A percentile compares a stretch with the other conserved stretches of the same genome.
Evolutionary conservation across 352 stramenopile genomes (phyloP).

Genomic region (Pythium phragmitis): DNA sequence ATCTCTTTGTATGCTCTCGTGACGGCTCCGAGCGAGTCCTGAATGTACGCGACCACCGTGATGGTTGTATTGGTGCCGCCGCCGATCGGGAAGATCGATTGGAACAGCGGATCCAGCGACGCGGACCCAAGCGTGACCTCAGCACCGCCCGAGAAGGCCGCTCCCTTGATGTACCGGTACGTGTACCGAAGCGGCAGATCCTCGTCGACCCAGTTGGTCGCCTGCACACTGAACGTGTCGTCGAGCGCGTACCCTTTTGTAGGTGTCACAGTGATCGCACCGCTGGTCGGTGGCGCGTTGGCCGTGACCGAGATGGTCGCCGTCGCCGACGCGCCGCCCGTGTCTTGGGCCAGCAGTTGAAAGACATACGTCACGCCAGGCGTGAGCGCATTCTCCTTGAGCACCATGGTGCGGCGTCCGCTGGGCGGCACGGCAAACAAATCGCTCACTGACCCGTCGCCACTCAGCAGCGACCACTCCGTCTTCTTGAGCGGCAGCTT

Average conservation of each 20-base stretch:
- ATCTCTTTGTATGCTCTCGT: constrained; percentile 54
- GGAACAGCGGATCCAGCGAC: constrained; percentile 50
- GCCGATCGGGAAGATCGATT: constrained; percentile 50
- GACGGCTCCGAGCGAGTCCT: constrained; percentile 49
- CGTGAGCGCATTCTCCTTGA: constrained; percentile 44
- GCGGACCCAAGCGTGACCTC: constrained; percentile 57
- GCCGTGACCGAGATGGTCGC: constrained; percentile 45
- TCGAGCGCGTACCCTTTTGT: constrained; percentile 47
- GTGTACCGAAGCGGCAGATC: constrained; percentile 62
- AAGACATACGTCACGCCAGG: constrained; percentile 50
- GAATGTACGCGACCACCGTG: constrained; percentile 61
- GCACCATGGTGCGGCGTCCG: constrained; percentile 47
- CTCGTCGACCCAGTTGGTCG: constrained; percentile 66
- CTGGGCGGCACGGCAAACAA: constrained; percentile 39
- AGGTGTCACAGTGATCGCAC: constrained; percentile 40
- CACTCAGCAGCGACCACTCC: constrained; percentile 48
- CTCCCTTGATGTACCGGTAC: constrained; percentile 74
- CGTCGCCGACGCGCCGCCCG: constrained; percentile 34
- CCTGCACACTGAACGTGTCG: constrained; percentile 48
- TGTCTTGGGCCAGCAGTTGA: constrained; percentile 48
- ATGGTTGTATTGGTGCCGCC: constrained; percentile 59
- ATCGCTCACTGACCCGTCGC: constrained; percentile 22
- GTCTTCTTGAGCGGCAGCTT: constrained; percentile 43
- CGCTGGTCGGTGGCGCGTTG: constrained; percentile 57
- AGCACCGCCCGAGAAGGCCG: constrained; percentile 39